Base-by-base conservation (phyloP, 306 rosid genomes). In the Cicer arietinum region DNA sequence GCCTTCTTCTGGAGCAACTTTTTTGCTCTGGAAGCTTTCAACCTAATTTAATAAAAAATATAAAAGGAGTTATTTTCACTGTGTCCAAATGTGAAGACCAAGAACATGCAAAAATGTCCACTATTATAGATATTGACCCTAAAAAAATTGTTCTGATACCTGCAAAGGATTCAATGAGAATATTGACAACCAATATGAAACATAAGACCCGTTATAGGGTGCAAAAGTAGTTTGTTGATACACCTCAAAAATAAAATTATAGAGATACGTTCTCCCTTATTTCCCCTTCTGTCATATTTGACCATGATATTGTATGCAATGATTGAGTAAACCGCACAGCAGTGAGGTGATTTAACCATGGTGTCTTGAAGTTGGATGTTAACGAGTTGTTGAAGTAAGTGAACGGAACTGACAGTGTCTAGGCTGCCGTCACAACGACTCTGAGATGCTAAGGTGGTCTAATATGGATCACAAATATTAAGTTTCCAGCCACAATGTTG, bases 1-100 rank as follows among this genome's bases (percentile, higher is more conserved):
- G 82, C 94, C 86, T 82, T 90, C 81, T 87, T 88, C 77, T 85
- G 85, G 20, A 94, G 97, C 84, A 80, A 48, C 86, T 50, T 88
- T 85, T 61, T 91, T 16, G 96, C 97, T 85, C 97, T 88, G 67
- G 83, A 58, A 69, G 97, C 97, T 86, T 85, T 94, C 78, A 69
- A 72, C 89, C 97, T 92, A 65, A 84, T 74, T 80, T n/a, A 40
- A 67, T 16, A 52, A 73, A 77, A 44, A 68, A 25, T 12, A 47
- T 60, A 35, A 45, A 14, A 76, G 66, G 57, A 46, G 53, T 13
- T 47, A 3, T 71, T 48, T 52, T 59, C 22, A 56, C 30, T 6
- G 39, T 13, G 39, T 67, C 17, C 40, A 63, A 61, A 73, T 54
- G 35, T 6, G 14, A 67, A 43, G 20, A 44, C 45, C 7, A 72